phyloP scores from a whole-genome alignment of 2,329 filamentous ascomycete species.

The Neophaeococcomyces mojaviensis region DNA sequence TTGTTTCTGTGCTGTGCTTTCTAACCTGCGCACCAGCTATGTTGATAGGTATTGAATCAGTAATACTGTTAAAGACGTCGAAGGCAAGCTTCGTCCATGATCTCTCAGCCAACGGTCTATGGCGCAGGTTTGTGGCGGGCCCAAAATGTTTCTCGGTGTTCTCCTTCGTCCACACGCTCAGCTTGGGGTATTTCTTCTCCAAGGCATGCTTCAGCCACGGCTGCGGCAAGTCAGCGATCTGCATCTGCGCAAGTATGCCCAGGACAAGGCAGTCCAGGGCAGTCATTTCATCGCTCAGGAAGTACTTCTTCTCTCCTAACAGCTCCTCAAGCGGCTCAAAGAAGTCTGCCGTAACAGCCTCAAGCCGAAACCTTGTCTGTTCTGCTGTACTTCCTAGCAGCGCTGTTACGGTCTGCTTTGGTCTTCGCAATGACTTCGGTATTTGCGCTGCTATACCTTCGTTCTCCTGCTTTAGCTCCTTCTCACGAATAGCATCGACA shows the following conservation, averaged over 20 bases:
- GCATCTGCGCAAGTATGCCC: conserved; percentile 71
- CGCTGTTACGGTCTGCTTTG: conserved; percentile 52
- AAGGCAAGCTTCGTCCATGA: conserved; percentile 5
- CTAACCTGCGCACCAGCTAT: conserved; percentile 10
- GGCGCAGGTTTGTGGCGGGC: conserved; percentile 17
- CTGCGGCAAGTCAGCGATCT: conserved; percentile 54
- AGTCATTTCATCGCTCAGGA: conserved; percentile 46
- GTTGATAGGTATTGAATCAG: conserved; percentile 10
- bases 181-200: conserved; percentile 38
- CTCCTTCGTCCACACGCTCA: conserved; percentile 40
- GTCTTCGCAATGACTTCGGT: conserved; percentile 45
- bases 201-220: conserved; percentile 56
- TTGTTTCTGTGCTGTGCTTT: neutral
- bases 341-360: conserved; percentile 62
- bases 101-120: conserved; percentile 12
- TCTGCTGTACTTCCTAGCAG: conserved; percentile 62
- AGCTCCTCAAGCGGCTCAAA: conserved; percentile 63
- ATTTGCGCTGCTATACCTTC: conserved; percentile 28
- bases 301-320: conserved; percentile 48
- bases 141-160: conserved; percentile 34
- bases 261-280: conserved; percentile 72
- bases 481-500: conserved; percentile 44
- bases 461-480: conserved; percentile 26
- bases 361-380: conserved; percentile 66
- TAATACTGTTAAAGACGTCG: conserved; percentile 8